Conservation (phyloP, 306 rosid genomes). For the Acacia melanoxylon region DNA sequence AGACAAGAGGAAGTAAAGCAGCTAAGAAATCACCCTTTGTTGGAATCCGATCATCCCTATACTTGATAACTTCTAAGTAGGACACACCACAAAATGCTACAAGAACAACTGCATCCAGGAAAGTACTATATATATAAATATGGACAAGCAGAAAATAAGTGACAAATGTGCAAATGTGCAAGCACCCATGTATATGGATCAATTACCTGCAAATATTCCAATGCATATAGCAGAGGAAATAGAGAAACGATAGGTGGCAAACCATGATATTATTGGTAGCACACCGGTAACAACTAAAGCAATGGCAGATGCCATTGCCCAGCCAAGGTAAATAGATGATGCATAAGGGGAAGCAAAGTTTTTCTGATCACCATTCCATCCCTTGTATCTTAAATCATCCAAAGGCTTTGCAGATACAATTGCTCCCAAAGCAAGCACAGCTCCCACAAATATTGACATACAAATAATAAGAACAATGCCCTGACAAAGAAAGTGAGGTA, state of each 20-base stretch:
- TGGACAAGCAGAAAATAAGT: slow-evolving; percentile 6
- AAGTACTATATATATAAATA: neutral
- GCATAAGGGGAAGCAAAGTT: slow-evolving; percentile 79
- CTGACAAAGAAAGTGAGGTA: slow-evolving; percentile 46
- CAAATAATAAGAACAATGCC: slow-evolving; percentile 75
- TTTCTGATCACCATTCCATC: slow-evolving; percentile 77
- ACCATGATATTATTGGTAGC: slow-evolving; percentile 96
- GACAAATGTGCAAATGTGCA: neutral
- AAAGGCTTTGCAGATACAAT: slow-evolving; percentile 94
- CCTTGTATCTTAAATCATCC: slow-evolving; percentile 85
- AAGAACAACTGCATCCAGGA: slow-evolving; percentile 64
- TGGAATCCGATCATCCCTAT: slow-evolving; percentile 74
- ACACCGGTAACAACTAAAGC: slow-evolving; percentile 83
- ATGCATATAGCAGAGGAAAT: slow-evolving; percentile 81
- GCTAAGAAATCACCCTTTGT: slow-evolving; percentile 92
- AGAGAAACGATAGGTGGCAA: slow-evolving; percentile 90
- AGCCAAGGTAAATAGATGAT: slow-evolving; percentile 86
- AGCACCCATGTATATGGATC: neutral
- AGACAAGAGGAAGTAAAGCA: slow-evolving; percentile 92
- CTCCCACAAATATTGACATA: slow-evolving; percentile 68
- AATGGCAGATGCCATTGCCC: slow-evolving; percentile 96
- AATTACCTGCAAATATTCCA: slow-evolving; percentile 82
- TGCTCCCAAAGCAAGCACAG: slow-evolving; percentile 83
- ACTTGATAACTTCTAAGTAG: slow-evolving; percentile 82
- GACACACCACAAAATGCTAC: slow-evolving; percentile 92